Evolutionary conservation across 2,329 filamentous ascomycete genomes (phyloP).

Genomic region (Lomentospora prolificans): DNA sequence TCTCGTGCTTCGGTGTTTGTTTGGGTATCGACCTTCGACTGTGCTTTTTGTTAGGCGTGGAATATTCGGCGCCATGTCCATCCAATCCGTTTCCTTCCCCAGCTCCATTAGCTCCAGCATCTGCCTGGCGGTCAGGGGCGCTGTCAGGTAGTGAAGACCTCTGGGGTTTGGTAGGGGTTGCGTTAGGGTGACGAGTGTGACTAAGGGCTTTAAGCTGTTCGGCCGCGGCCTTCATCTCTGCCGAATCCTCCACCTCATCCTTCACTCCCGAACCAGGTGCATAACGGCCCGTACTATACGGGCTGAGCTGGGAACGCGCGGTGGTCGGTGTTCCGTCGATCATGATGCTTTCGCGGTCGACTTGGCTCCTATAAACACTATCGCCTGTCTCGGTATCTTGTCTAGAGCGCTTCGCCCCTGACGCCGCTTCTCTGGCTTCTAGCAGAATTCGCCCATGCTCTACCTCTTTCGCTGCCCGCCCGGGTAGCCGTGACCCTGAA

Average conservation of each 20-base stretch:
- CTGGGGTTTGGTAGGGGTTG: conserved; percentile 17
- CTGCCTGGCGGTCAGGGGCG: conserved; percentile 21
- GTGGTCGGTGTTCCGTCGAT: conserved; percentile 3
- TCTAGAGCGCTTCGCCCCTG: conserved; percentile 14
- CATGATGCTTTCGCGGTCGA: neutral
- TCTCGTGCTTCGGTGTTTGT: conserved; percentile 45
- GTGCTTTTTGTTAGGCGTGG: conserved; percentile 13
- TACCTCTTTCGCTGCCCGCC: conserved; percentile 37
- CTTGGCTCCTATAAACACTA: neutral
- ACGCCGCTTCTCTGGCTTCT: conserved; percentile 38
- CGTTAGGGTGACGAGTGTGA: conserved; percentile 47
- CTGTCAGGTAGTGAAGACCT: conserved; percentile 27
- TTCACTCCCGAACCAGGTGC: conserved; percentile 7
- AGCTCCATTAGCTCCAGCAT: conserved; percentile 7
- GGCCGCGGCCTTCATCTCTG: conserved; percentile 59
- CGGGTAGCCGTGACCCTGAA: conserved; percentile 8
- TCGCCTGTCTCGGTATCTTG: neutral
- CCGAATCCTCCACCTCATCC: conserved; percentile 47
- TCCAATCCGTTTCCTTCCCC: neutral
- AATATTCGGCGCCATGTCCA: conserved; percentile 9
- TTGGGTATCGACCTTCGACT: conserved; percentile 37
- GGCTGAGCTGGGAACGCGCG: conserved; percentile 10
- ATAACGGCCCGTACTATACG: conserved; percentile 4
- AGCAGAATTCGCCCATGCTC: conserved; percentile 49
- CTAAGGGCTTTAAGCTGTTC: conserved; percentile 58